Evolutionary conservation across 805 yeast species (phyloP), one percentile per base, ranked within the genome.

Genomic region (Candida ipomoeae): DNA sequence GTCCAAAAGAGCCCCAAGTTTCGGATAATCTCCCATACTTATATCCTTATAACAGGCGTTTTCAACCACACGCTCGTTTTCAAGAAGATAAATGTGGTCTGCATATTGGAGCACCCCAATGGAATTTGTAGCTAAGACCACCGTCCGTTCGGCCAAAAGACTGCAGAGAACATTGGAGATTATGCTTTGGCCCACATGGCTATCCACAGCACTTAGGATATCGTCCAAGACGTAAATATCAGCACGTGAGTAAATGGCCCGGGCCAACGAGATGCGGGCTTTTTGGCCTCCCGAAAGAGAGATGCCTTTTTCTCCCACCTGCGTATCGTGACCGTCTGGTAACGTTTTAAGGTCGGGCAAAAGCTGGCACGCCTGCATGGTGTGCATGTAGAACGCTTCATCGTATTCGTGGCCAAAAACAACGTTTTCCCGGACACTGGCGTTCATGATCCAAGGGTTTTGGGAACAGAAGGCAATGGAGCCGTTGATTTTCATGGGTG

Each of bases 241-340:
- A 5, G 75, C 72, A 42, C 72, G 64, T 3, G 74, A 57, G 51
- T 72, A 72, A 5, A 72, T 75, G 6, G 75, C 75, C 54, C 77
- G 61, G 2, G 77, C 77, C 41, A 72, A 60, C 6, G 75, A 64
- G 34, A 72, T 60, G 33, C 77, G 61, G 3, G 77, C 77, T 52
- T 71, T 72, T 54, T 72, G 76, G 29, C 77, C 77, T 4, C 77
- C 77, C 47, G 73, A 66, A 23, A 72, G 57, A 2, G 77, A 68
- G 37, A 71, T 69, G 34, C 76, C 77, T 55, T 71, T 71, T 49
- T 71, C 75, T 5, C 77, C 77, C n/a, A 72, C 76, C 44, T 67
- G 61, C n/a, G 76, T 71, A 43, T 55, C 59, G 56, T 71, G 76
- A 20, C 71, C 74, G 55, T 72, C 75, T 2, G 76, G 73, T 44